phyloP scores from a whole-genome alignment of 495 filamentous ascomycete species.

The Penicillium argentinense region DNA sequence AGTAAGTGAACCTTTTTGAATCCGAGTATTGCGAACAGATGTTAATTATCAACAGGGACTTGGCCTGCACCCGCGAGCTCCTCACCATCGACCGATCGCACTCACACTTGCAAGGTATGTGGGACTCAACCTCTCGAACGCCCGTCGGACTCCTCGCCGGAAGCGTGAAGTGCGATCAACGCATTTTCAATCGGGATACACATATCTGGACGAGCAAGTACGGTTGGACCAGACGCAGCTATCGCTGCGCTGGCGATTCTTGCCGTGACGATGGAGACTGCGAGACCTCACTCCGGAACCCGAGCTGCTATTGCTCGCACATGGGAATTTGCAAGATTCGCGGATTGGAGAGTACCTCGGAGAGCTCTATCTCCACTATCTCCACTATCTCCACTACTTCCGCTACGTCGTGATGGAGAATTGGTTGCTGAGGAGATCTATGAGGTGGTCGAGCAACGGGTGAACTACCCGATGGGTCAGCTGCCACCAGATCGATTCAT shows the following conservation, averaged over 20 bases:
- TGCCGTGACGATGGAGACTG: constrained; percentile 4
- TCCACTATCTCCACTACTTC: no score
- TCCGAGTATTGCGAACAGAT: neutral
- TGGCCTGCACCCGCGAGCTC: neutral
- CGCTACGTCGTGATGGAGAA: no score
- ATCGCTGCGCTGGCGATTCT: neutral
- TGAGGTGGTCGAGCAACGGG: no score
- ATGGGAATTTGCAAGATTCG: neutral
- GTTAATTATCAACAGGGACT: no score
- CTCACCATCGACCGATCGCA: neutral
- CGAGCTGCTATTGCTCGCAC: neutral
- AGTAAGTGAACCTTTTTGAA: neutral
- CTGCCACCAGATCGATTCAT: no score
- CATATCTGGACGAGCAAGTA: neutral
- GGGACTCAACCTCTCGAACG: neutral
- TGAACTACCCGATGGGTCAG: no score
- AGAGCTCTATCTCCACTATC: no score
- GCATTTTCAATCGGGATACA: neutral
- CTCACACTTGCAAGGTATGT: neutral
- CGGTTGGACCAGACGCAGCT: neutral
- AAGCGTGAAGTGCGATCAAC: neutral
- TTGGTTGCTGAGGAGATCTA: no score
- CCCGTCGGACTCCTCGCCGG: neutral
- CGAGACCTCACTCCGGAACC: neutral
- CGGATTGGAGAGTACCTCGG: neutral